Evolutionary conservation across 768 basidiomycete genomes (phyloP), one percentile per base, ranked within the genome.

Genomic region (Pulveroboletus sp.): DNA sequence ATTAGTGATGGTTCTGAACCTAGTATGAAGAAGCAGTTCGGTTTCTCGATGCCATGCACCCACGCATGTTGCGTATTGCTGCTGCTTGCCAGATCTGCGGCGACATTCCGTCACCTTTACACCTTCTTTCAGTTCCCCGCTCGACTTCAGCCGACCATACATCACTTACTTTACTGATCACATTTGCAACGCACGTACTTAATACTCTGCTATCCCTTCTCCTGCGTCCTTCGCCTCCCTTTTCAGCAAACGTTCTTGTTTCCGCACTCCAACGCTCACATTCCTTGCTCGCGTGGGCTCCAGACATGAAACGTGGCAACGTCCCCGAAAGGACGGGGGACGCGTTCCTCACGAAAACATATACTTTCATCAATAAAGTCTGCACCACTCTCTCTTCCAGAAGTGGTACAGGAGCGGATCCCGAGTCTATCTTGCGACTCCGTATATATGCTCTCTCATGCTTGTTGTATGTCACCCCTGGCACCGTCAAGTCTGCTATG

Each of bases 171-270:
- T 70, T 89, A 51, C 69, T 81, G 13, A 79, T 80, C 13, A 81
- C 80, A 14, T 84, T 82, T 65, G 72, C 86, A 30, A 61, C 76
- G 7, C 76, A 87, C 53, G 64, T 79, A 6, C 66, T 87, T 27
- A 72, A 67, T 13, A 69, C 75, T 13, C 55, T 73, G n/a, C 54
- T 71, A 14, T 69, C 70, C 38, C 54, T 62, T 43, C 53, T 63
- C 16, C 38, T 48, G 49, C 60, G 29, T 32, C 50, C 50, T 36
- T 58, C 55, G 48, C 48, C 56, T 34, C 44, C 57, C 16, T 57
- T 61, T 23, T 57, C 57, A n/a, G 24, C 32, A 12, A 43, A 35
- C 26, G 45, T 50, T 36, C 61, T 80, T 46, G 58, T 67, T 13
- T 23, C 57, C 3, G 57, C 63, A 12, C 68, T 80, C 13, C 49